Percentiles rank a stretch among this genome's conserved stretches.
Evolutionary conservation across 805 yeast genomes (phyloP).

Genomic region (Candida argentea): DNA sequence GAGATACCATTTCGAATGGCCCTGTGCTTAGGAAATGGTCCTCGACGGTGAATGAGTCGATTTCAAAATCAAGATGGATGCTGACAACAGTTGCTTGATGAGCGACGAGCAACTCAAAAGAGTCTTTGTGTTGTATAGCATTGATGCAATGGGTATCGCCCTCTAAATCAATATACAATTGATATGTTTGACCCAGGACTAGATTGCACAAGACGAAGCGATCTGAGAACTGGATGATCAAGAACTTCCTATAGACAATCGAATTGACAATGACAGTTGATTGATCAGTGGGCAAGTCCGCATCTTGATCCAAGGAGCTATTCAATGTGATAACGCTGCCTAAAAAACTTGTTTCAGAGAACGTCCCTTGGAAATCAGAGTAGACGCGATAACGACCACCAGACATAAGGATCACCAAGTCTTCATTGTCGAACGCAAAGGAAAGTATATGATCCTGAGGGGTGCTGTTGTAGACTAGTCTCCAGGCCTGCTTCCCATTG

Average conservation of each 20-base stretch:
- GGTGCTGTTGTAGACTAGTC: conserved; percentile 27
- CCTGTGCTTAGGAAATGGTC: conserved; percentile 39
- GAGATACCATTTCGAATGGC: conserved; percentile 31
- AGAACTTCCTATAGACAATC: conserved; percentile 30
- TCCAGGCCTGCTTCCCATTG: conserved; percentile 26
- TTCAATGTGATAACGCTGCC: conserved; percentile 9
- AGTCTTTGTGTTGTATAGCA: neutral
- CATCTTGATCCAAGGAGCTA: conserved; percentile 9
- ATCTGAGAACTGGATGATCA: conserved; percentile 33
- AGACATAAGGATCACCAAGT: conserved; percentile 44
- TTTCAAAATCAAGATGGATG: conserved; percentile 14
- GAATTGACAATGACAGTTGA: conserved; percentile 17
- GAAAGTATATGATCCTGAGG: conserved; percentile 45
- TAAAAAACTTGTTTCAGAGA: conserved; percentile 37
- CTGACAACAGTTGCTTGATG: conserved; percentile 18
- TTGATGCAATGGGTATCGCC: conserved; percentile 1
- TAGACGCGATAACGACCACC: conserved; percentile 48
- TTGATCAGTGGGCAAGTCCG: conserved; percentile 23
- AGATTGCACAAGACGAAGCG: conserved; percentile 28
- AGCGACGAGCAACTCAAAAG: conserved; percentile 14
- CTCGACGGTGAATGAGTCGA: conserved; percentile 14
- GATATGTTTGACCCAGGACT: conserved; percentile 26
- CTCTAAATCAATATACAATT: conserved; percentile 2
- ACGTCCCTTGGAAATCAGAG: conserved; percentile 57
- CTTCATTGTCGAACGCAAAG: conserved; percentile 41